A percentile compares a stretch with the other conserved stretches of the same genome.
These are phyloP conservation scores for Paxillus ammoniavirescens DNA, from an alignment of 768 basidiomycete species.

Conservation along the genomic window DNA sequence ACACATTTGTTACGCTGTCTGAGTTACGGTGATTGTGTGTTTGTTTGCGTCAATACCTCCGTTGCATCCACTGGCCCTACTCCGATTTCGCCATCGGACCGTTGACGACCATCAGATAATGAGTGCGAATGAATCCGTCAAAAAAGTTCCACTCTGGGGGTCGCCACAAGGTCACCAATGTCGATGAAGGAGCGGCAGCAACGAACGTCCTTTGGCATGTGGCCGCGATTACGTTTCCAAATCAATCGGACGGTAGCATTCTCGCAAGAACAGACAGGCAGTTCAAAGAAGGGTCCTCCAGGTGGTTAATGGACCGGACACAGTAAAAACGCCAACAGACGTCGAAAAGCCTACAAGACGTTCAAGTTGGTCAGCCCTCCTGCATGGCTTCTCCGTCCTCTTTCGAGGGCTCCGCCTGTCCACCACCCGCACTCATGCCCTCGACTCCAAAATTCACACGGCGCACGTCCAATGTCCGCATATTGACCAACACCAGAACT, in stretches of 20 bases:
- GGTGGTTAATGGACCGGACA: neutral
- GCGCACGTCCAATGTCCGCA: conserved; percentile 71
- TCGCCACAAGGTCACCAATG: neutral
- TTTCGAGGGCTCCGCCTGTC: conserved; percentile 3
- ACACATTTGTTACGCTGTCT: neutral
- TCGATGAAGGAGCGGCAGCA: conserved; percentile 1
- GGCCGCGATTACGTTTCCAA: neutral
- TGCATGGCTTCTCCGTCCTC: conserved; percentile 21
- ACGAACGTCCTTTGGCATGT: conserved; percentile 4
- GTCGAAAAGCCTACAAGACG: neutral
- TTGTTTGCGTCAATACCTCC: no score
- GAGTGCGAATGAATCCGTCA: neutral
- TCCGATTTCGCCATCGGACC: no score
- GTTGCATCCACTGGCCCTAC: no score
- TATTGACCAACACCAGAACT: conserved; percentile 73
- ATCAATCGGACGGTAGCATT: neutral
- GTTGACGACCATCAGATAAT: no score
- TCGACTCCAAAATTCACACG: conserved; percentile 54
- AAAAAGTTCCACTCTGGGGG: neutral
- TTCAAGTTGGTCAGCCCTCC: conserved; percentile 22
- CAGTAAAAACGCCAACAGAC: neutral
- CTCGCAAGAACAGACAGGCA: neutral
- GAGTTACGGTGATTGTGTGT: no score
- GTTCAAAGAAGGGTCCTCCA: neutral
- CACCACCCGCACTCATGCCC: conserved; percentile 29